phyloP scores from a whole-genome alignment of 1,284 basidiomycete species.

The Wolfiporia cocos region DNA sequence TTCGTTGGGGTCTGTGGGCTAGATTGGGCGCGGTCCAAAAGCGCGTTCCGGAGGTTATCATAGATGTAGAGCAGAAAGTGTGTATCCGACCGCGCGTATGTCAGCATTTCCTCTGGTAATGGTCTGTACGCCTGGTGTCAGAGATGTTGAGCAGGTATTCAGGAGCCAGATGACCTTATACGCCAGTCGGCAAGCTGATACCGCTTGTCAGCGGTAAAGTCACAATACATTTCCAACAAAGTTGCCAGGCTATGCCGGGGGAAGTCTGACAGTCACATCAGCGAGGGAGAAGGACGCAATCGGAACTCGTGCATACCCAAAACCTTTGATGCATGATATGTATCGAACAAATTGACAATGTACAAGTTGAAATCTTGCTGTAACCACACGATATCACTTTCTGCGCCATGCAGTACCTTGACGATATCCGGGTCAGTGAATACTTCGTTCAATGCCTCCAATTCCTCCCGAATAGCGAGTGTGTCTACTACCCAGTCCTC shows the following conservation, averaged over 20 bases:
- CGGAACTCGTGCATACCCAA: no score
- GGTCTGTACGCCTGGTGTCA: conserved; percentile 49
- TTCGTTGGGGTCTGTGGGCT: no score
- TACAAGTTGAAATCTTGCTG: conserved; percentile 95
- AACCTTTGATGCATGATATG: conserved; percentile 89
- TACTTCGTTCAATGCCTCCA: conserved; percentile 69
- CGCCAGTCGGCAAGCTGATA: conserved; percentile 98
- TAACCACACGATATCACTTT: conserved; percentile 93
- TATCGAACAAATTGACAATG: conserved; percentile 94
- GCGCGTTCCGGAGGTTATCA: conserved; percentile 85
- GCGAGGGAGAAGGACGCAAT: no score
- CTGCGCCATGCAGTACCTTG: conserved; percentile 94
- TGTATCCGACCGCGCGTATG: conserved; percentile 93
- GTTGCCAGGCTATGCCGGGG: conserved; percentile 80
- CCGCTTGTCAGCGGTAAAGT: conserved; percentile 91
- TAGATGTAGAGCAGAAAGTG: conserved; percentile 94
- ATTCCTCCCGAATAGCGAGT: conserved; percentile 69
- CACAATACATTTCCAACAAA: conserved; percentile 86
- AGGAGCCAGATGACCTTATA: conserved; percentile 54
- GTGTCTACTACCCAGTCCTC: conserved; percentile 89
- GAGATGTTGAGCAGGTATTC: conserved; percentile 4
- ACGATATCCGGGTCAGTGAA: conserved; percentile 82
- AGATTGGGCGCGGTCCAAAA: conserved; percentile 58
- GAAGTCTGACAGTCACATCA: conserved; percentile 50
- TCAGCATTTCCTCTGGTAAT: conserved; percentile 82